Percentiles rank a stretch among this genome's conserved stretches.
Conservation (phyloP, 1,139 yeast genomes). For the Hemisphaericaspora lyxosophila region DNA sequence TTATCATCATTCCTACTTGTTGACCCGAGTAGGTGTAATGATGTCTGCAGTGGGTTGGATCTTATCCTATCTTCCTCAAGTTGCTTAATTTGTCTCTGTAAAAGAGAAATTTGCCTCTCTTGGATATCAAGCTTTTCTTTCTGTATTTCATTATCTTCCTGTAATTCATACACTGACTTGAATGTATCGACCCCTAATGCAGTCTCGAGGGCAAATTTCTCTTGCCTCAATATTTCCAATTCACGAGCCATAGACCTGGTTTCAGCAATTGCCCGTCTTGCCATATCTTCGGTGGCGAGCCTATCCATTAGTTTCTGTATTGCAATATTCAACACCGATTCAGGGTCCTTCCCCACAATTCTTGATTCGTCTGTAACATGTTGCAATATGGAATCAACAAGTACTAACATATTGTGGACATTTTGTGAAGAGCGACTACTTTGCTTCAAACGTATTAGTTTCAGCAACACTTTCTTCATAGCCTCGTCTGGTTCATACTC, state of each 20-base stretch:
- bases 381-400: conserved; percentile 33
- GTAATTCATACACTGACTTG: conserved; percentile 12
- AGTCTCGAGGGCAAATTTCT: conserved; percentile 23
- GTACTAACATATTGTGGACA: conserved; percentile 23
- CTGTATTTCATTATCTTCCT: conserved; percentile 18
- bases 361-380: conserved; percentile 30
- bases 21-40: conserved; percentile 6
- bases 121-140: conserved; percentile 22
- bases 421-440: conserved; percentile 23
- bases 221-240: conserved; percentile 24
- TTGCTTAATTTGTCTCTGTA: conserved; percentile 14
- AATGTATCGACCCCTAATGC: conserved; percentile 22
- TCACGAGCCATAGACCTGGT: conserved; percentile 24
- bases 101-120: conserved; percentile 27
- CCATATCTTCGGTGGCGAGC: conserved; percentile 33
- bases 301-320: conserved; percentile 38
- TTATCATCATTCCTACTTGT: neutral
- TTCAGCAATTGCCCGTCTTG: conserved; percentile 35
- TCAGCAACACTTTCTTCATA: conserved; percentile 20
- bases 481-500: conserved; percentile 1
- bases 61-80: conserved; percentile 9
- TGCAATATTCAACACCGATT: conserved; percentile 29
- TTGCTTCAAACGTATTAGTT: conserved; percentile 26
- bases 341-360: conserved; percentile 24
- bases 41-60: neutral